A percentile compares a stretch with the other conserved stretches of the same genome.
phyloP scores from a whole-genome alignment of 2,329 filamentous ascomycete genomes.

The Metarhizium sp. region DNA sequence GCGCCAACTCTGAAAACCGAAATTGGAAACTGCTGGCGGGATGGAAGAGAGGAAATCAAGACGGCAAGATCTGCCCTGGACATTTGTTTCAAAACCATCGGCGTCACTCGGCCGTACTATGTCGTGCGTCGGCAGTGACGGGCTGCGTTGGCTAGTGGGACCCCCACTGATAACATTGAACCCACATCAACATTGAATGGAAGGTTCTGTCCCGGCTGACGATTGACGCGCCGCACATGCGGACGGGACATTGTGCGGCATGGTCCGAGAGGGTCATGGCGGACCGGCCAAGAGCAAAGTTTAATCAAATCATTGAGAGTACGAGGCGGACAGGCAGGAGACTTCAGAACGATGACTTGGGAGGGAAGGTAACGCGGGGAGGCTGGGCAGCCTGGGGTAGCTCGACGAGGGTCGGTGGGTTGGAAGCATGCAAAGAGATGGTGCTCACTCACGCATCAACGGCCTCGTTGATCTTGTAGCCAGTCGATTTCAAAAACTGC shows the following conservation, averaged over 20 bases:
- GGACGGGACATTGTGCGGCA: not conserved
- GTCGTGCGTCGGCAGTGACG: slow-evolving; percentile 16
- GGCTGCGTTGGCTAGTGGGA: slow-evolving; percentile 21
- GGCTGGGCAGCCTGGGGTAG: not conserved
- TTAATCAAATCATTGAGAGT: not conserved
- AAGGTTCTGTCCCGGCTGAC: not conserved
- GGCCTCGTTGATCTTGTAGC: slow-evolving; percentile 44
- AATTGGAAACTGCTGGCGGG: not conserved
- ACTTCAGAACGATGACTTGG: not conserved
- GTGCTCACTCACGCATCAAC: slow-evolving; percentile 45
- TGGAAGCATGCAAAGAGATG: slow-evolving; percentile 3
- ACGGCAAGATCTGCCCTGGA: not conserved
- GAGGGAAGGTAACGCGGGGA: not conserved
- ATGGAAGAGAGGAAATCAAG: not conserved
- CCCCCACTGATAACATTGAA: slow-evolving; percentile 16
- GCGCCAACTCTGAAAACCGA: not conserved
- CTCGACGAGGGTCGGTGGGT: not conserved
- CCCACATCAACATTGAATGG: slow-evolving; percentile 10
- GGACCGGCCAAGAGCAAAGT: not conserved
- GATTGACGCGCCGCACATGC: not conserved
- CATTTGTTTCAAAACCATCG: slow-evolving; percentile 24
- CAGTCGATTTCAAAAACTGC: slow-evolving; percentile 38
- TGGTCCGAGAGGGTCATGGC: not conserved
- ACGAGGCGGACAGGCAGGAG: not conserved
- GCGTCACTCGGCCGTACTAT: slow-evolving; percentile 29